Base-by-base conservation (phyloP, 768 basidiomycete genomes). In the Amyloporia xantha region DNA sequence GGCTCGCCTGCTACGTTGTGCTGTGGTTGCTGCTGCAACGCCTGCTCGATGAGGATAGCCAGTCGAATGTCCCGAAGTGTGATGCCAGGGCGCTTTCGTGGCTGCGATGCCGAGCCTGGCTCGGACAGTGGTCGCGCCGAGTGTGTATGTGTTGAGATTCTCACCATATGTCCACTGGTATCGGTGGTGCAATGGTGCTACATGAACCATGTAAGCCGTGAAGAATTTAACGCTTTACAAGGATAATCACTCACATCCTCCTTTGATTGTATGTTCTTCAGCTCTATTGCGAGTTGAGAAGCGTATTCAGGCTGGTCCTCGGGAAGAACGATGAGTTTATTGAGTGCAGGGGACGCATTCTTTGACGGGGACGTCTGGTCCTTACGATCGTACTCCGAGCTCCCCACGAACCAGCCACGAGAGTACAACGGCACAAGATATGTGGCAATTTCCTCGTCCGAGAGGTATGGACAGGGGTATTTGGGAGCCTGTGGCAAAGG, bases 31-130 rank as follows among this genome's bases (percentile, higher is more conserved):
- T n/a, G 19, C 12, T 25, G 23, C 21, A 43, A 47, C 6, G 15
- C 21, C 10, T 52, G 49, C 53, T 81, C 76, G 15, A 74, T 53
- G 12, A 63, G 62, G 7, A 62, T 59, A 5, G 77, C 79, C 26
- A 79, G 61, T 37, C 78, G 74, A 25, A 78, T 47, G 53, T 82
- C 79, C 24, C 74, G 74, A 4, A 63, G 57, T 0, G 79, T 79
- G 38, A 80, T 69, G 11, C 77, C 73, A 0, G 75, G 67, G 25
- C 23, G 5, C 15, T 35, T 19, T 10, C 4, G 28, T 11, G 44
- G 44, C 12, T 17, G 13, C 19, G 7, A 26, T 12, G 3, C 23
- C 5, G 15, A 23, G 4, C 17, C 3, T 4, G 27, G n/a, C 4
- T 4, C 15, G 30, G 25, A 38, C 3, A 41, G 24, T 10, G 36